Base-by-base conservation (phyloP, 2,329 filamentous ascomycete species). In the Alternaria angustiovoidea region DNA sequence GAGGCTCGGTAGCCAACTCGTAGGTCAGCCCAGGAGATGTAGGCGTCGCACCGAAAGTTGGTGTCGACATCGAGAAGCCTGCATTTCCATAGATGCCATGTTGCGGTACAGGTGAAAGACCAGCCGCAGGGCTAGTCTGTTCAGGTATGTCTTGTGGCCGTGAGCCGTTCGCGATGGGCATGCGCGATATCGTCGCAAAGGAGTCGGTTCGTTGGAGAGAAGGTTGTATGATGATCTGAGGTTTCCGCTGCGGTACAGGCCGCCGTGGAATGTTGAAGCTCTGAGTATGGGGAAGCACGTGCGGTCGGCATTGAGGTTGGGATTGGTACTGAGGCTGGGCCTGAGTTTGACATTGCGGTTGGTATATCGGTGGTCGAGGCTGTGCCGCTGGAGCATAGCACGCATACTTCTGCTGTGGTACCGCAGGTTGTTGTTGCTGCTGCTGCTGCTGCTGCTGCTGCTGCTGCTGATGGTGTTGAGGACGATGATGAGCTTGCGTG, bases 91-190 rank as follows among this genome's bases (percentile, higher is more conserved):
- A 76, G 2, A 67, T 39, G 57, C 66, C 42, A 48, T 61, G 18
- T 48, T 62, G 62, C 12, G 70, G 63, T 34, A 63, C 63, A 20
- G 69, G 55, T 12, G 41, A 44, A 1, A 61, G 36, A 4, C 61
- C 62, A 7, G 12, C 51, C 42, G 59, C 67, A 11, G 63, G 61
- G 8, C 53, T 46, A 18, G 41, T n/a, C 7, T 67, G 49, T 9
- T 63, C 56, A 9, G 53, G 6, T 1, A 61, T 18, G 36, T 71
- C 61, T 20, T 63, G 61, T 8, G 72, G 72, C 30, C 68, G 64
- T 20, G 59, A 69, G 7, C 75, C 75, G 49, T 78, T 71, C 8
- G 75, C 74, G 28, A 78, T 69, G 14, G 74, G 74, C 73, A 78
- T 78, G 43, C 69, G 66, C 11, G 73, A 76, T 20, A 77, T 54